These are phyloP conservation scores for Berberis vulgaris DNA, from an alignment of 164 flowering plant genomes.

Conservation along the genomic window DNA sequence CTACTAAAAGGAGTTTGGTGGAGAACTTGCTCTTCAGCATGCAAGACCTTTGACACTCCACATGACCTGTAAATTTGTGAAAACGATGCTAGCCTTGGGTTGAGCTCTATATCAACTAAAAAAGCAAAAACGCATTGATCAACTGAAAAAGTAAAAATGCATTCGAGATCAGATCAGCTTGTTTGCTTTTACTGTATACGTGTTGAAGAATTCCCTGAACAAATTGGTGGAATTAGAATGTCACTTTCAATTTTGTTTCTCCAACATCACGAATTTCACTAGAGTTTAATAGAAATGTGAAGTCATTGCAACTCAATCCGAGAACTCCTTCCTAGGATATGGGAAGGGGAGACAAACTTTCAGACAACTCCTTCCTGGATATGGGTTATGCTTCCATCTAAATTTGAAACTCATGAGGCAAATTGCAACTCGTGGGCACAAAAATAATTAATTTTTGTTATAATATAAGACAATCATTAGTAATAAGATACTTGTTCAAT, in stretches of 20 bases:
- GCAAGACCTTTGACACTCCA: constrained; percentile 35
- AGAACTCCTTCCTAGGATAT: too few relatives aligned
- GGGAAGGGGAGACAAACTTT: background rate
- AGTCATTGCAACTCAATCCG: too few relatives aligned
- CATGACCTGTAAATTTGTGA: constrained; percentile 34
- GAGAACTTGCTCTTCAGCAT: constrained; percentile 17
- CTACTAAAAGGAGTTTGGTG: constrained; percentile 11
- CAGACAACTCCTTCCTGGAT: too few relatives aligned
- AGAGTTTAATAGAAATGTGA: background rate
- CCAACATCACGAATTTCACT: background rate
- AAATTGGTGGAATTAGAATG: background rate
- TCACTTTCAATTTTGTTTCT: background rate
- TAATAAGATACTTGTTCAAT: background rate
- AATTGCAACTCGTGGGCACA: background rate
- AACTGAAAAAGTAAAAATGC: background rate
- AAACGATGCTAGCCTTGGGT: constrained; percentile 1
- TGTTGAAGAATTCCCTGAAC: background rate
- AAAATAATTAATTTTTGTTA: background rate
- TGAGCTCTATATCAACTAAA: background rate
- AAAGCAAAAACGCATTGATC: background rate
- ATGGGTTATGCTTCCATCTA: too few relatives aligned
- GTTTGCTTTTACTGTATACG: background rate
- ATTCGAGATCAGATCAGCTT: background rate
- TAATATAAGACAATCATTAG: background rate
- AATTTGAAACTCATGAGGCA: too few relatives aligned